Evolutionary conservation across 2,329 filamentous ascomycete genomes (phyloP), one percentile per base, ranked within the genome.

Genomic region (Gliomastix tumulicola): DNA sequence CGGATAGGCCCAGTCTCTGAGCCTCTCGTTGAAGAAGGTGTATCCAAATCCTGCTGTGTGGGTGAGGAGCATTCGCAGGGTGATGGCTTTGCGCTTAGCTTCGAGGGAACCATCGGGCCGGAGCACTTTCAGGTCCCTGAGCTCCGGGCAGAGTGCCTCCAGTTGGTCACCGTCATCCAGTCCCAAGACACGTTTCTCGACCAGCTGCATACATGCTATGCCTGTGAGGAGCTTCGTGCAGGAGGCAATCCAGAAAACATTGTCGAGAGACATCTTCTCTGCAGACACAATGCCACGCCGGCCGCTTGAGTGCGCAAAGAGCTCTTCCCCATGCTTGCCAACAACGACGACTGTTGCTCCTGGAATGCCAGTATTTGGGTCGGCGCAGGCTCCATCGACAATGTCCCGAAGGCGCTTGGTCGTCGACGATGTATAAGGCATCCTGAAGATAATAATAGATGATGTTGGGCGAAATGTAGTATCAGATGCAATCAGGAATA

Each of bases 41-140:
- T 81, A 81, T 0, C 69, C 71, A 18, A 79, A 77, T 0, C 77
- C 75, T 23, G 74, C 64, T 22, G 65, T 65, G 35, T 80, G 75
- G 3, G 53, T 67, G 30, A 80, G 47, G 3, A 80, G 50, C 71
- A 76, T 31, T 16, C 34, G 15, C 41, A 79, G 45, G 0, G 75
- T 79, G 37, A 79, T 78, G 0, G 49, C 45, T 3, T 54, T 62
- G 18, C 62, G 65, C 56, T 74, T 75, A 1, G 59, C 51, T 41
- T 59, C 63, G 7, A 62, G 37, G 1, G 46, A 51, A 2, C 63
- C 57, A 19, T 67, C 58, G 6, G 52, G 33, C 36, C 48, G 48
- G 30, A 72, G 45, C 15, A 76, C 62, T 41, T 69, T 57, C 4
- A 73, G 49, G 3, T 53, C 51, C 44, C 56, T 66, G 12, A 77